Conservation (phyloP, 768 basidiomycete genomes). For the Kwoniella bestiolae region DNA sequence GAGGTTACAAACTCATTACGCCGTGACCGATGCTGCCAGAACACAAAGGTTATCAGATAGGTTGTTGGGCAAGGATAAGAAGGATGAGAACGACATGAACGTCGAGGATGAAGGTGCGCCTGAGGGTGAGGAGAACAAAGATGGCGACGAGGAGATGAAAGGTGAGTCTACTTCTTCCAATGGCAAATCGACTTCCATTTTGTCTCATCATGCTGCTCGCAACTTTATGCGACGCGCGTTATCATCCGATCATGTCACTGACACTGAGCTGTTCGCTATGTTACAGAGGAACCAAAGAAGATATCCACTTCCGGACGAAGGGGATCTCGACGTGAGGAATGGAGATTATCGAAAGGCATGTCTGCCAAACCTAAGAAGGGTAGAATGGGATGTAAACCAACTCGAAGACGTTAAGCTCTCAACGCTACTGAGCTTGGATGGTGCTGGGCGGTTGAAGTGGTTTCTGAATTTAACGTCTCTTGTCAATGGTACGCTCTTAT, state of each 20-base stretch:
- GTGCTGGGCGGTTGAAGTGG: no score
- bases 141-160: conserved; percentile 27
- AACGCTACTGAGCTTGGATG: no score
- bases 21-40: conserved; percentile 46
- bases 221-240: background rate
- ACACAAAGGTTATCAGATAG: conserved; percentile 43
- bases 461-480: no score
- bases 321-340: conserved; percentile 74
- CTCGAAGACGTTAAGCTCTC: conserved; percentile 24
- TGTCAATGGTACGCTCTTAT: no score
- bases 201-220: conserved; percentile 2
- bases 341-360: conserved; percentile 78
- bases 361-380: conserved; percentile 35
- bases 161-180: conserved; percentile 25
- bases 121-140: conserved; percentile 33
- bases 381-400: conserved; percentile 41
- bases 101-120: conserved; percentile 36
- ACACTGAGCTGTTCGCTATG: conserved; percentile 14
- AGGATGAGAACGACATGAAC: conserved; percentile 35
- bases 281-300: conserved; percentile 53
- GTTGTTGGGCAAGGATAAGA: conserved; percentile 50
- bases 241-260: background rate
- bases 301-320: conserved; percentile 85
- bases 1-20: conserved; percentile 50
- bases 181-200: no score